phyloP scores from a whole-genome alignment of 495 filamentous ascomycete genomes.

The Xylaria scruposa region DNA sequence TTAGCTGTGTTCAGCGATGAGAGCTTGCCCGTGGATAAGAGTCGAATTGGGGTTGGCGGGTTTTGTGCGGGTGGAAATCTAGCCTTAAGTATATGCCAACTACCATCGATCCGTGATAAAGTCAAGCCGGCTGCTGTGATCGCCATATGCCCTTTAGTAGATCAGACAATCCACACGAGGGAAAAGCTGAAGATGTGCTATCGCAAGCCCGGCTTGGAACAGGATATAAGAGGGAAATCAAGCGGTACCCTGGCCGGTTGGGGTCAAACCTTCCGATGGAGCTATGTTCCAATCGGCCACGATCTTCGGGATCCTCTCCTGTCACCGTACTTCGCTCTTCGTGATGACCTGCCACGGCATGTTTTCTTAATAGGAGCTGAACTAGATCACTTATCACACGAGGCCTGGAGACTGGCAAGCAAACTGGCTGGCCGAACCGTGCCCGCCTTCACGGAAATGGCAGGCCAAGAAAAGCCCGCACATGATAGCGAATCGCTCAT shows the following conservation, averaged over 20 bases:
- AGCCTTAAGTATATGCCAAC: slow-evolving; percentile 38
- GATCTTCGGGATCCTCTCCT: slow-evolving; percentile 37
- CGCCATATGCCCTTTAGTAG: slow-evolving; percentile 44
- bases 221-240: slow-evolving; percentile 36
- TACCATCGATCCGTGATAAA: slow-evolving; percentile 34
- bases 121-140: slow-evolving; percentile 37
- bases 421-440: slow-evolving; percentile 40
- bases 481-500: slow-evolving; percentile 34
- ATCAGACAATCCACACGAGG: slow-evolving; percentile 30
- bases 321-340: slow-evolving; percentile 38
- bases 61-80: slow-evolving; percentile 33
- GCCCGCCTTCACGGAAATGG: slow-evolving; percentile 34
- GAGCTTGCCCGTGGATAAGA: background rate
- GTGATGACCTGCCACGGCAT: background rate
- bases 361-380: background rate
- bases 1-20: background rate
- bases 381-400: slow-evolving; percentile 18
- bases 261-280: background rate
- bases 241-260: background rate
- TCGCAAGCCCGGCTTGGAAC: slow-evolving; percentile 41
- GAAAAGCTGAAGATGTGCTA: slow-evolving; percentile 35
- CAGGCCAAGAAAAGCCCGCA: slow-evolving; percentile 31
- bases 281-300: background rate
- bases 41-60: background rate
- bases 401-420: slow-evolving; percentile 46